Evolutionary conservation across 257 asterid genomes (phyloP).

Genomic region (Lithospermum erythrorhizon): DNA sequence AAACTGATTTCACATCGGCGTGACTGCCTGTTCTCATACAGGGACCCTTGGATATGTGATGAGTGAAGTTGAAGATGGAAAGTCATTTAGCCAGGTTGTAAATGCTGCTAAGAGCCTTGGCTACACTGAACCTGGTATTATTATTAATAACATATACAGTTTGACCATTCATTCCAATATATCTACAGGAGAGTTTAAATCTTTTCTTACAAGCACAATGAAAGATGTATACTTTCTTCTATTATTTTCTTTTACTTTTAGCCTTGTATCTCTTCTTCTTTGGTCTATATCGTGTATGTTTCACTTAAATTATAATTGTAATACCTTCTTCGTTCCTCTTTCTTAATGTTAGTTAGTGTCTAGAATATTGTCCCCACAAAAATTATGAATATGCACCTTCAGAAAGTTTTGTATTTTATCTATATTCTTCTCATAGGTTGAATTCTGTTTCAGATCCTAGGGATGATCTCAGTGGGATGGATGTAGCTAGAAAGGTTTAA

Average conservation of each 20-base stretch:
- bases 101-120: conserved; percentile 79
- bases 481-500: conserved; percentile 91
- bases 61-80: conserved; percentile 89
- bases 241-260: too few relatives aligned
- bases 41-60: conserved; percentile 96
- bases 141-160: conserved; percentile 2
- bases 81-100: conserved; percentile 78
- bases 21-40: conserved; percentile 18
- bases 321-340: not conserved
- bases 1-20: conserved; percentile 7
- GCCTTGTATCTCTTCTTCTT: not conserved
- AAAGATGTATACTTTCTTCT: not conserved
- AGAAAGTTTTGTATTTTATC: not conserved
- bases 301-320: too few relatives aligned
- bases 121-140: conserved; percentile 89
- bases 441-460: conserved; percentile 67
- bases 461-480: conserved; percentile 96
- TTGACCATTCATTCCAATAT: conserved; percentile 3
- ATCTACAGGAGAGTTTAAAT: not conserved
- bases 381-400: not conserved
- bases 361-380: not conserved
- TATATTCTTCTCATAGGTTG: conserved; percentile 15
- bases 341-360: not conserved
- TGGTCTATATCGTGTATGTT: not conserved
- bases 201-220: not conserved